Base-by-base conservation (phyloP, 768 basidiomycete species). In the Podaxis sp. region DNA sequence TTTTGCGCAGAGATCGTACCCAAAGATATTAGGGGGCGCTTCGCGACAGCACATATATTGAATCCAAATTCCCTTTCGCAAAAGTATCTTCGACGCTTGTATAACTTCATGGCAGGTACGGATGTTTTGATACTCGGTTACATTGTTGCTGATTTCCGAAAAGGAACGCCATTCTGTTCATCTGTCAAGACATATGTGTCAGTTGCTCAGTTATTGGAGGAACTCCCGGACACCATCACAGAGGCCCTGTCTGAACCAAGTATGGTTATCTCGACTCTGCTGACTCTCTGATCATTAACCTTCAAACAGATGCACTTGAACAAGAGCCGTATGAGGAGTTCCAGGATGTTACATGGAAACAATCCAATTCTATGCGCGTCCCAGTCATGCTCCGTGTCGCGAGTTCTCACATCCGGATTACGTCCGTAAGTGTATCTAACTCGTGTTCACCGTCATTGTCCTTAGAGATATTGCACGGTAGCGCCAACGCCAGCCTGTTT, bases 1-100 rank as follows among this genome's bases (percentile, higher is more conserved):
- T 89, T 86, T 59, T 88, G 89, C 63, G 82, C 87, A 12, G 90
- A 93, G 70, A 76, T 92, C 19, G 84, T 90, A 59, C 92, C 93
- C 5, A 71, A 73, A 26, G 91, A 94, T 63, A 82, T 93, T 59
- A 82, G 88, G 46, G 70, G 74, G 33, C 84, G 85, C n/a, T 87
- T 92, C 69, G 66, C 73, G 38, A 83, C 74, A 2, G 81, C 87
- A 15, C 85, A 90, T 65, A 84, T 95, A 52, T 70, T 95, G 40
- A 93, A 91, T 62, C 84, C 91, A 13, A 95, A 94, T 68, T 76
- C 79, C 2, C 74, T 87, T 58, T 86, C 88, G 0, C 84, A 88
- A 68, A 85, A 85, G 65, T 95, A 92, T 70, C 76, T 95, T 54
- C 85, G 90, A 54, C 82, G 92, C 63, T 71, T 94, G 63, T 88